These are phyloP conservation scores for Ceratocystis albifundus DNA, from an alignment of 2,329 filamentous ascomycete genomes.

Conservation along the genomic window DNA sequence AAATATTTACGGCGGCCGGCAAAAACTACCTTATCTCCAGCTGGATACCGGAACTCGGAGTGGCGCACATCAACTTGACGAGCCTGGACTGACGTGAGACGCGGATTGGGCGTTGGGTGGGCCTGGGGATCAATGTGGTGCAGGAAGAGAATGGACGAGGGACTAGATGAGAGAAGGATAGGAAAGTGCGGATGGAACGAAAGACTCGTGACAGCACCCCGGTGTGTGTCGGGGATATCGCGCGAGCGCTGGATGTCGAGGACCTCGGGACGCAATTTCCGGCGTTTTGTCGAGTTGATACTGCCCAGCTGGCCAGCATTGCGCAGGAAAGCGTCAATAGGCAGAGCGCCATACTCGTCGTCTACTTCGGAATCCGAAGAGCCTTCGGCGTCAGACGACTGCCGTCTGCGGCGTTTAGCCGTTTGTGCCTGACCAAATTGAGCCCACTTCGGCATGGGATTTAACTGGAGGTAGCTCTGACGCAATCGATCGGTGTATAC, in stretches of 20 bases:
- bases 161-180: slow-evolving; percentile 79
- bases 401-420: slow-evolving; percentile 41
- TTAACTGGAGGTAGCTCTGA: slow-evolving; percentile 56
- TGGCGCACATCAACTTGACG: slow-evolving; percentile 72
- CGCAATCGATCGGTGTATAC: slow-evolving; percentile 75
- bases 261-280: slow-evolving; percentile 72
- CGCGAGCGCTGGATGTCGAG: slow-evolving; percentile 82
- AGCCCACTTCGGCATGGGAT: slow-evolving; percentile 52
- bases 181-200: slow-evolving; percentile 84
- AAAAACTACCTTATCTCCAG: slow-evolving; percentile 71
- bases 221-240: slow-evolving; percentile 69
- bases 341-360: slow-evolving; percentile 53
- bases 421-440: slow-evolving; percentile 40
- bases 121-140: slow-evolving; percentile 75
- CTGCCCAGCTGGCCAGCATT: slow-evolving; percentile 57
- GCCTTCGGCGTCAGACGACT: slow-evolving; percentile 35
- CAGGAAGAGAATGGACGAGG: slow-evolving; percentile 71
- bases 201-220: slow-evolving; percentile 68
- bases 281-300: slow-evolving; percentile 43
- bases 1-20: slow-evolving; percentile 83
- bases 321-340: slow-evolving; percentile 69
- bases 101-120: slow-evolving; percentile 69
- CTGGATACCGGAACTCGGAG: slow-evolving; percentile 64
- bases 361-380: slow-evolving; percentile 35
- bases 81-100: slow-evolving; percentile 81